A percentile compares a stretch with the other conserved stretches of the same genome.
Conservation (phyloP, 805 yeast species). For the Yamadazyma akitaensis region DNA sequence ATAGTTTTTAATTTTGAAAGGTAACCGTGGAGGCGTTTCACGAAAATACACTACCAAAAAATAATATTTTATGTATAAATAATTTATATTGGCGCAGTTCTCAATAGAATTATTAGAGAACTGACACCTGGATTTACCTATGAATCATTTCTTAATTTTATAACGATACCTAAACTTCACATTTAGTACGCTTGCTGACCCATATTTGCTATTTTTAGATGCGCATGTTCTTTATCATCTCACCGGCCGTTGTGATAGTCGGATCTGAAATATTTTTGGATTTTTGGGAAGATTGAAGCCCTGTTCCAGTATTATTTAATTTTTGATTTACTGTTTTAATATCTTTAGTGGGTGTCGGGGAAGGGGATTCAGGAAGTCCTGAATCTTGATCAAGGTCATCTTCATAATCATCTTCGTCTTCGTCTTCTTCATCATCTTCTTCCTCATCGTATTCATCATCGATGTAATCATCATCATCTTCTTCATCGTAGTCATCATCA, state of each 20-base stretch:
- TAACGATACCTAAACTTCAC: too few species aligned
- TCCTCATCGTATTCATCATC: not conserved
- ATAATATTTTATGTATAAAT: too few species aligned
- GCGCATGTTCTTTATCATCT: conserved; percentile 5
- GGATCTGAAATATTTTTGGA: not conserved
- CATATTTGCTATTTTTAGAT: not conserved
- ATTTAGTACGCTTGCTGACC: too few species aligned
- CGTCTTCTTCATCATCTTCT: conserved; percentile 6
- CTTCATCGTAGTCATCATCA: conserved; percentile 13
- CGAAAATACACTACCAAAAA: too few species aligned
- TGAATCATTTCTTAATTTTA: too few species aligned
- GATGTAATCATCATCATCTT: not conserved
- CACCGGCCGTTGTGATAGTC: conserved; percentile 5
- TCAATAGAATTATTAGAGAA: too few species aligned
- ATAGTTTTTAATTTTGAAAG: too few species aligned
- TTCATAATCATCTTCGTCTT: not conserved
- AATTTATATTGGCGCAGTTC: too few species aligned
- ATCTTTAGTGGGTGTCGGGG: not conserved
- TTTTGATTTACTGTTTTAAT: not conserved
- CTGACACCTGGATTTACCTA: too few species aligned
- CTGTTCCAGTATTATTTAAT: not conserved
- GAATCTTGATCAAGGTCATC: conserved; percentile 8
- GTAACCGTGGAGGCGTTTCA: too few species aligned
- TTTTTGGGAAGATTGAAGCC: not conserved
- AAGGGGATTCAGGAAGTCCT: conserved; percentile 2